These are phyloP conservation scores for Hippophae gyantsensis DNA, from an alignment of 306 rosid genomes.

Conservation along the genomic window DNA sequence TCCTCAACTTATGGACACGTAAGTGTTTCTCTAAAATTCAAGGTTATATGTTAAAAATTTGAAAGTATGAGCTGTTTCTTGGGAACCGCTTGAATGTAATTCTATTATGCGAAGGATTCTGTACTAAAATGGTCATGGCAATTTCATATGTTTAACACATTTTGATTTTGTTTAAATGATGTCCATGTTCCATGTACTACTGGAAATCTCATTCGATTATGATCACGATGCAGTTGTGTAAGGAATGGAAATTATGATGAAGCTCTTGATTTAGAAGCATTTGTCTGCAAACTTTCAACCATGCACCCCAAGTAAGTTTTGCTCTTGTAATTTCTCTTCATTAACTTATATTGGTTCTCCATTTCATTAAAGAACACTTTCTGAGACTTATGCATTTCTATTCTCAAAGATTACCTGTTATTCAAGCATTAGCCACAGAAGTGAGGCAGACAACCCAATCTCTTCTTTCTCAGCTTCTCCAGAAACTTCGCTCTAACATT, in stretches of 20 bases:
- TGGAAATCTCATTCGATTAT: slow-evolving; percentile 10
- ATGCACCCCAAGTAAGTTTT: slow-evolving; percentile 88
- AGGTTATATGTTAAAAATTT: slow-evolving; percentile 6
- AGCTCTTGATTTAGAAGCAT: slow-evolving; percentile 95
- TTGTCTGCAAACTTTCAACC: slow-evolving; percentile 79
- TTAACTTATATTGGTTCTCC: slow-evolving; percentile 9
- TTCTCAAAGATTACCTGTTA: slow-evolving; percentile 52
- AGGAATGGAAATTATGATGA: slow-evolving; percentile 96
- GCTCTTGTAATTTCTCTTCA: slow-evolving; percentile 4
- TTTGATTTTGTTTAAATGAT: background rate
- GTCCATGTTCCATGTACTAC: background rate
- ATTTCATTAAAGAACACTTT: slow-evolving; percentile 8
- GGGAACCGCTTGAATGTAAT: background rate
- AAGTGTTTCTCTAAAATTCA: slow-evolving; percentile 21
- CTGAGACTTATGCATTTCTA: slow-evolving; percentile 11
- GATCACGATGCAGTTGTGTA: slow-evolving; percentile 60
- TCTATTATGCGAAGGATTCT: too few relatives aligned
- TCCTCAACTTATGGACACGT: slow-evolving; percentile 97
- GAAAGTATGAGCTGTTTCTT: slow-evolving; percentile 1
- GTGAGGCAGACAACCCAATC: slow-evolving; percentile 87
- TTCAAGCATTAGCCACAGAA: slow-evolving; percentile 85
- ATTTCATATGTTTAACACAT: background rate
- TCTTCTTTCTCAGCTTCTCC: slow-evolving; percentile 95
- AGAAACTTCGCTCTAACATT: slow-evolving; percentile 94
- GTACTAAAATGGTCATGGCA: too few relatives aligned